These are phyloP conservation scores for Naganishia onofrii DNA, from an alignment of 768 basidiomycete genomes.

Conservation along the genomic window DNA sequence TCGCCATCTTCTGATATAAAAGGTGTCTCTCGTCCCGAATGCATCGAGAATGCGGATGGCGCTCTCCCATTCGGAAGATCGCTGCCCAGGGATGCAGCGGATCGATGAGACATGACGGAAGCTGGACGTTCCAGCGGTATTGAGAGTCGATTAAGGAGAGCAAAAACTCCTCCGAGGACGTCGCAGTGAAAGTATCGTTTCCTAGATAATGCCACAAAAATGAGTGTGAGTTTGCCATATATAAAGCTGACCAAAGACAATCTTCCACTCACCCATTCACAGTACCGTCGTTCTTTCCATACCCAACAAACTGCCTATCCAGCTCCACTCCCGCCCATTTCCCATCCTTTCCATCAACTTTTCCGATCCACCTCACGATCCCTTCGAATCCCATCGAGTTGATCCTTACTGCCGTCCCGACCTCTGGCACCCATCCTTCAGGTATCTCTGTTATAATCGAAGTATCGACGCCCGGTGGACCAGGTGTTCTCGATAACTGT, in stretches of 20 bases:
- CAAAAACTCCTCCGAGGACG: constrained; percentile 84
- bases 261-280: constrained; percentile 71
- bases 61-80: constrained; percentile 33
- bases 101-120: constrained; percentile 69
- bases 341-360: constrained; percentile 83
- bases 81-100: constrained; percentile 57
- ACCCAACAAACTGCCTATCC: constrained; percentile 75
- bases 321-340: constrained; percentile 93
- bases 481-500: constrained; percentile 9
- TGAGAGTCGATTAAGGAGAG: constrained; percentile 76
- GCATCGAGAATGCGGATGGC: constrained; percentile 30
- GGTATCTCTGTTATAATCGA: constrained; percentile 22
- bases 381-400: constrained; percentile 86
- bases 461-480: not conserved
- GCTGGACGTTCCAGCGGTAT: constrained; percentile 72
- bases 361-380: constrained; percentile 71
- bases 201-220: constrained; percentile 53
- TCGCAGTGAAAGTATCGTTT: constrained; percentile 82
- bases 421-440: constrained; percentile 52
- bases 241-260: not conserved
- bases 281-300: constrained; percentile 91
- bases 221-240: not conserved
- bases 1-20: constrained; percentile 50
- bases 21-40: constrained; percentile 35
- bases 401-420: constrained; percentile 80